Percentiles rank a stretch among this genome's conserved stretches.
These are phyloP conservation scores for Coprinopsis sp. DNA, from an alignment of 768 basidiomycete genomes.

Conservation along the genomic window DNA sequence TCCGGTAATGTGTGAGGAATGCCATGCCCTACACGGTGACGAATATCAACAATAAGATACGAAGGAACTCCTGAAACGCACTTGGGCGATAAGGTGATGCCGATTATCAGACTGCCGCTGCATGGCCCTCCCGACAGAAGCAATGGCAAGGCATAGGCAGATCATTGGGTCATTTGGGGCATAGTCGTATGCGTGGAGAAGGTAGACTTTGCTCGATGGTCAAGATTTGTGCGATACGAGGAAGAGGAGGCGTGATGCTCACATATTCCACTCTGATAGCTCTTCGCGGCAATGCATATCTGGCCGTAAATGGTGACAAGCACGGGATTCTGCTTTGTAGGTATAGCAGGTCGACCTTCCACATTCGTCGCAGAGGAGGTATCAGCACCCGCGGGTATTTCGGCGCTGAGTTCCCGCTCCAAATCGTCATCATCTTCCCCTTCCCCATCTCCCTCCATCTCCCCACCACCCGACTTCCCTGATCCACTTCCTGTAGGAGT, in stretches of 20 bases:
- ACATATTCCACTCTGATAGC: conserved; percentile 92
- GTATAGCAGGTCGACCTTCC: conserved; percentile 33
- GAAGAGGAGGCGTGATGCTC: no score
- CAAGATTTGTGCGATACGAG: no score
- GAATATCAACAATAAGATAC: background rate
- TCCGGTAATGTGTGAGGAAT: conserved; percentile 78
- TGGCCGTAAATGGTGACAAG: conserved; percentile 76
- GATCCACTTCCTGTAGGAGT: conserved; percentile 35
- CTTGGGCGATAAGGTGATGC: conserved; percentile 80
- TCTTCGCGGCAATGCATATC: conserved; percentile 76
- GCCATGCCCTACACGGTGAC: conserved; percentile 62
- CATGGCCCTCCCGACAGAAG: conserved; percentile 87
- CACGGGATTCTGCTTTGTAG: conserved; percentile 69
- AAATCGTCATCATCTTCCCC: conserved; percentile 29
- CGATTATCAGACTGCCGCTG: conserved; percentile 93
- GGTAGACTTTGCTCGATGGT: no score
- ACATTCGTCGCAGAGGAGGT: background rate
- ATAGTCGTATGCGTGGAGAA: conserved; percentile 84
- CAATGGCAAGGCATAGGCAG: conserved; percentile 76
- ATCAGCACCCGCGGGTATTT: conserved; percentile 3
- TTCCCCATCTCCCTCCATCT: conserved; percentile 22
- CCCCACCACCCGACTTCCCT: conserved; percentile 36
- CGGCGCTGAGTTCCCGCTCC: conserved; percentile 11
- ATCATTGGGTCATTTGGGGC: conserved; percentile 81
- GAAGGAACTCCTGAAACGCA: conserved; percentile 11